Evolutionary conservation across 2,329 filamentous ascomycete species (phyloP).

Genomic region (Cladosporium sp.): DNA sequence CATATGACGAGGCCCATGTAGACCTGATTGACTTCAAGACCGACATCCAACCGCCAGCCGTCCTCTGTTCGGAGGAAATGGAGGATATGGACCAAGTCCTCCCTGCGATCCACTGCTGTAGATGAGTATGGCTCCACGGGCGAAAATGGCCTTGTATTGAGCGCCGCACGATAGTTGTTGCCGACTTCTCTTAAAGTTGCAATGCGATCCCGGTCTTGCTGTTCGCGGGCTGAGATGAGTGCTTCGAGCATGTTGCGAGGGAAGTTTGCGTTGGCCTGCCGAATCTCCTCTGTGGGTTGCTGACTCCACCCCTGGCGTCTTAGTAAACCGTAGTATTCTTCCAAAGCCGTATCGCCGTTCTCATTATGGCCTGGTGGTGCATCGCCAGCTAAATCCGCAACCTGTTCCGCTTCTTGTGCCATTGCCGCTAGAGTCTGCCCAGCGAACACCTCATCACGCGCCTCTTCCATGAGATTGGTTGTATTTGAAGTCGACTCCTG

Average conservation of each 20-base stretch:
- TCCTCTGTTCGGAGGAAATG: background rate
- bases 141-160: background rate
- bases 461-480: conserved; percentile 12
- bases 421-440: conserved; percentile 3
- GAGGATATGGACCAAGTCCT: conserved; percentile 1
- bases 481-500: conserved; percentile 12
- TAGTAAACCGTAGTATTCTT: conserved; percentile 29
- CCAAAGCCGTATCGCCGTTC: conserved; percentile 17
- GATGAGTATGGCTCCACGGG: conserved; percentile 9
- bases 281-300: conserved; percentile 3
- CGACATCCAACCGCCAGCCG: background rate
- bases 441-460: conserved; percentile 13
- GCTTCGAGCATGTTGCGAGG: conserved; percentile 15
- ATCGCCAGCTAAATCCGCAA: background rate
- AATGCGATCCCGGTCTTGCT: background rate
- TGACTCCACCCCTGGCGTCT: conserved; percentile 24
- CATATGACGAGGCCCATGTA: conserved; percentile 6
- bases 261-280: conserved; percentile 4
- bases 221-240: conserved; percentile 6
- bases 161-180: background rate
- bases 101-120: background rate
- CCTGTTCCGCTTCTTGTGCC: conserved; percentile 1
- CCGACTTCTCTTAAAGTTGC: background rate
- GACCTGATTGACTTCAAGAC: conserved; percentile 1
- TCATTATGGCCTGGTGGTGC: conserved; percentile 11